Conservation (phyloP, 2,329 filamentous ascomycete species). For the Pseudogymnoascus sp. region DNA sequence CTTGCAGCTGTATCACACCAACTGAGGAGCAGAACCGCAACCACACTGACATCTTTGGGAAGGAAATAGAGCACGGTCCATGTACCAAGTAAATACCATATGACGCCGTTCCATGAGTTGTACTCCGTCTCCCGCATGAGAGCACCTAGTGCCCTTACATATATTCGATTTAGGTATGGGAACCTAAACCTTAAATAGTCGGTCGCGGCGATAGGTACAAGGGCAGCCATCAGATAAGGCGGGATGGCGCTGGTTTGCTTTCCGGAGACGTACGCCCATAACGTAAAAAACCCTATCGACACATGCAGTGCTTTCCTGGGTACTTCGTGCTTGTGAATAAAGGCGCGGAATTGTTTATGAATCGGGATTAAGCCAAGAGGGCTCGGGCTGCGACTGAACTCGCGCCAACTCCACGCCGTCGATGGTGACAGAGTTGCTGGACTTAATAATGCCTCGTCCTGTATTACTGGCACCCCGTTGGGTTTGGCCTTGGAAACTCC, state of each 20-base stretch:
- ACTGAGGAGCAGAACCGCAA: conserved; percentile 81
- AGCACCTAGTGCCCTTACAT: conserved; percentile 75
- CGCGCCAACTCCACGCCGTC: conserved; percentile 66
- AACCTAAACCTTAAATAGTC: conserved; percentile 80
- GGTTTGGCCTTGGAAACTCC: conserved; percentile 45
- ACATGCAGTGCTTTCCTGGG: conserved; percentile 89
- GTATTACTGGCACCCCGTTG: conserved; percentile 20
- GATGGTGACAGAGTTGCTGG: conserved; percentile 45
- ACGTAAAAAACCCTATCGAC: conserved; percentile 89
- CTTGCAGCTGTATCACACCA: conserved; percentile 98
- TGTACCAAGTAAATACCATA: conserved; percentile 88
- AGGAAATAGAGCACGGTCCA: conserved; percentile 80
- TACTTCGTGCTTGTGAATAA: conserved; percentile 95
- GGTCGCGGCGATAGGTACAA: conserved; percentile 74
- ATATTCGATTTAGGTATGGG: conserved; percentile 72
- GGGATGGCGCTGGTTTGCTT: conserved; percentile 70
- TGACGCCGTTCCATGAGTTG: conserved; percentile 88
- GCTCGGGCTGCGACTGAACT: conserved; percentile 83
- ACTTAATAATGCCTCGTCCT: neutral
- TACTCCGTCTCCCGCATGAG: conserved; percentile 97
- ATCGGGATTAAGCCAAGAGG: conserved; percentile 92
- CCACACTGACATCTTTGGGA: conserved; percentile 85
- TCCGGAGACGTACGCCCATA: conserved; percentile 75
- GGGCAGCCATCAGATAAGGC: conserved; percentile 68
- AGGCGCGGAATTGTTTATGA: conserved; percentile 80